Evolutionary conservation across 768 basidiomycete genomes (phyloP), one percentile per base, ranked within the genome.

Genomic region (Boletus bicolor): DNA sequence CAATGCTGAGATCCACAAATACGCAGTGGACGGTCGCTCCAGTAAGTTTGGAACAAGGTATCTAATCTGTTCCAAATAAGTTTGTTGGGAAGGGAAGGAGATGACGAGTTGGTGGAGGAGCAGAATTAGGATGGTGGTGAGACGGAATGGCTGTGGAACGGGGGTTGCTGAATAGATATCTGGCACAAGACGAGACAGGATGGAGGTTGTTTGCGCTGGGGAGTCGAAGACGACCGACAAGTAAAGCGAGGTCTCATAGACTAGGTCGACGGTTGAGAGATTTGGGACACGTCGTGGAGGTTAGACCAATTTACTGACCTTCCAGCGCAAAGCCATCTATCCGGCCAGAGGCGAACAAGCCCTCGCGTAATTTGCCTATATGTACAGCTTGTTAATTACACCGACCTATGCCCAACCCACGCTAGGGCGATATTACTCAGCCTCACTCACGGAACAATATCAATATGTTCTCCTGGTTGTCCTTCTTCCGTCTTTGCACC

Each of bases 301-400:
- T 26, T 24, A 28, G 41, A 28, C 10, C 10, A 30, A 50, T 17
- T 21, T 32, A 52, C 76, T 39, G 54, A 87, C 89, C 89, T 82
- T 90, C 86, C 12, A 85, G 51, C 2, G 85, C 79, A 63, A 91
- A 89, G 3, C 51, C 55, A 65, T 89, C 89, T 19, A 56, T 73
- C 54, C 89, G 78, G 30, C 73, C 73, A 2, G 85, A 81, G 0
- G 89, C 81, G 7, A 78, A 76, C 4, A 91, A 74, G 0, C 89
- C 89, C 70, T 91, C 89, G 48, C 89, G 78, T 7, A 91, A 73
- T 66, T 91, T 91, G 42, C 89, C 89, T 91, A 54, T 2, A 53
- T 41, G 11, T n/a, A 34, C 6, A 46, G 21, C 28, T 39, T 3
- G 42, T 51, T 42, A 36, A 44, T 55, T 19, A 49, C n/a, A 50